Percentiles rank a stretch among this genome's conserved stretches.
These are phyloP conservation scores for Nemania serpens DNA, from an alignment of 2,329 filamentous ascomycete genomes.

Conservation along the genomic window DNA sequence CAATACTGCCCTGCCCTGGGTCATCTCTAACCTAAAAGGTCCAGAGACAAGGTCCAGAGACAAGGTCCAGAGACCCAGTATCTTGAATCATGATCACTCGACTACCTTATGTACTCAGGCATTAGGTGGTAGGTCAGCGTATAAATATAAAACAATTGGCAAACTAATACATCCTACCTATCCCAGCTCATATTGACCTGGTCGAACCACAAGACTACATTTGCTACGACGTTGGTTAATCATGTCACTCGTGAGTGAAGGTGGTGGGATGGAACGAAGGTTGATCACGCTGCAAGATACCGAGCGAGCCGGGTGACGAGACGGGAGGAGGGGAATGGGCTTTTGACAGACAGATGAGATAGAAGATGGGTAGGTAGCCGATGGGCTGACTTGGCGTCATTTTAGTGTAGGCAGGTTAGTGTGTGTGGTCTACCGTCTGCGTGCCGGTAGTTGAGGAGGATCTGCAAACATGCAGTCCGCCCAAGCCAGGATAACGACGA, in stretches of 20 bases:
- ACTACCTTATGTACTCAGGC: too few relatives aligned
- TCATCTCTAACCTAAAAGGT: too few relatives aligned
- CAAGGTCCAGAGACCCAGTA: neutral
- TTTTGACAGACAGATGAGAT: neutral
- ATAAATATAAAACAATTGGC: too few relatives aligned
- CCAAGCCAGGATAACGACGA: neutral
- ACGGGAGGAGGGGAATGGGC: neutral
- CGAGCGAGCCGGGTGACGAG: constrained; percentile 15
- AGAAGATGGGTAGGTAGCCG: too few relatives aligned
- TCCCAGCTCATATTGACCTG: neutral
- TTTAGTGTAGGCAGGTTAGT: neutral
- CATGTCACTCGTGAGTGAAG: neutral
- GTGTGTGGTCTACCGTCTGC: neutral
- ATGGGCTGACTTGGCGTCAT: neutral
- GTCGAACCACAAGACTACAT: constrained; percentile 16
- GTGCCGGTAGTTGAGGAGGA: constrained; percentile 25
- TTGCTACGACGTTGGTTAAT: neutral
- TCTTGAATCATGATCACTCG: neutral
- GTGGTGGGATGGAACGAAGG: too few relatives aligned
- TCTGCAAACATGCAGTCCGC: constrained; percentile 23
- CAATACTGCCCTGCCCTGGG: too few relatives aligned
- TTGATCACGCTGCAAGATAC: constrained; percentile 1
- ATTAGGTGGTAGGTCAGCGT: too few relatives aligned
- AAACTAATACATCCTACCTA: neutral
- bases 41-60: too few relatives aligned